Percentiles rank a stretch among this genome's conserved stretches.
Conservation (phyloP, 2,329 filamentous ascomycete genomes). For the Xylariaceae sp. region DNA sequence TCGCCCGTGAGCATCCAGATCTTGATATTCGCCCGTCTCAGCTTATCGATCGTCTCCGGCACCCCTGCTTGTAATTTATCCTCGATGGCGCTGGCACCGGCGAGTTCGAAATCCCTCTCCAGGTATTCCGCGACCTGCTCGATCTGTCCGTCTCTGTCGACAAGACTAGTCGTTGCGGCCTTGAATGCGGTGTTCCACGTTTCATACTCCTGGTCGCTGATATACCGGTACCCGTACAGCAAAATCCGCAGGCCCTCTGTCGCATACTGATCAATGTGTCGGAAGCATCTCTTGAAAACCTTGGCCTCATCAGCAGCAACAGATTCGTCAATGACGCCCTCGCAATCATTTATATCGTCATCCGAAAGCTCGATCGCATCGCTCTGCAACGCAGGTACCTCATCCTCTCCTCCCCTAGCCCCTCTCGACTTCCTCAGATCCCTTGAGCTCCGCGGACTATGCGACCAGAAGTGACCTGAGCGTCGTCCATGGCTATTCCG, state of each 20-base stretch:
- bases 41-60: conserved; percentile 77
- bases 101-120: conserved; percentile 70
- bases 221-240: conserved; percentile 73
- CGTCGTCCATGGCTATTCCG: conserved; percentile 39
- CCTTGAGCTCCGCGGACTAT: conserved; percentile 33
- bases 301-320: conserved; percentile 49
- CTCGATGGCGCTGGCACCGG: conserved; percentile 82
- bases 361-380: background rate
- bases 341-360: background rate
- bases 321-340: conserved; percentile 44
- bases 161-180: conserved; percentile 72
- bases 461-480: conserved; percentile 30
- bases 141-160: conserved; percentile 68
- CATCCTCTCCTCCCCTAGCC: no score
- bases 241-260: conserved; percentile 79
- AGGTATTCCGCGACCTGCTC: conserved; percentile 74
- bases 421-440: conserved; percentile 22
- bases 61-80: conserved; percentile 83
- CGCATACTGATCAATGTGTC: conserved; percentile 83
- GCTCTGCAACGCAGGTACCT: background rate
- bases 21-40: conserved; percentile 78
- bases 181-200: conserved; percentile 71
- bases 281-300: conserved; percentile 75
- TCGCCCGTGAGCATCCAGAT: conserved; percentile 92
- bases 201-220: conserved; percentile 66